A percentile compares a stretch with the other conserved stretches of the same genome.
Evolutionary conservation across 2,329 filamentous ascomycete species (phyloP).

Genomic region (Sordariomycetes sp.): DNA sequence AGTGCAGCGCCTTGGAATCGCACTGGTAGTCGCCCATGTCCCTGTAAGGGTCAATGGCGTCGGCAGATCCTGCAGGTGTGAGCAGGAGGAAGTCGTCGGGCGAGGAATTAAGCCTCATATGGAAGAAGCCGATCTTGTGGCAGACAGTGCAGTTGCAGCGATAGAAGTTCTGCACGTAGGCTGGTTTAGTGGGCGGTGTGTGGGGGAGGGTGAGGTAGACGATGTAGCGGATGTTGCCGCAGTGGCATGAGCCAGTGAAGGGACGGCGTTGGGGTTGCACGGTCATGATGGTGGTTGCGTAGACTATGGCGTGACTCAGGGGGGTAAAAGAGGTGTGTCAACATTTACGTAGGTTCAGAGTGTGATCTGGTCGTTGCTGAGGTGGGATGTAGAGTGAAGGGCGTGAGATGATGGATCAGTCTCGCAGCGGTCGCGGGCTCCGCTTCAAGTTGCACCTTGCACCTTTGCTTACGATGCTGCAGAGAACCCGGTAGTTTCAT

Average conservation of each 20-base stretch:
- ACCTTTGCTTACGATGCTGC: no score
- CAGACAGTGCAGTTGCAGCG: conserved; percentile 40
- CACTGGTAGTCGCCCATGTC: conserved; percentile 31
- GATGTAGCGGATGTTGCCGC: conserved; percentile 31
- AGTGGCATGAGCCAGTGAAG: conserved; percentile 35
- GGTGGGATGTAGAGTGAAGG: no score
- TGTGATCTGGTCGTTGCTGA: no score
- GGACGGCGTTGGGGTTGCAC: conserved; percentile 6
- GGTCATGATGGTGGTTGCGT: neutral
- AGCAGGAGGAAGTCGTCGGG: conserved; percentile 36
- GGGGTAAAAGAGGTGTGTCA: no score
- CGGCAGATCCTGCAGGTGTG: no score
- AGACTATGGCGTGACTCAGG: neutral
- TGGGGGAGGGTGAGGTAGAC: conserved; percentile 31
- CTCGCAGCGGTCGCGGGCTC: no score
- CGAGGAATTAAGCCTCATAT: conserved; percentile 25
- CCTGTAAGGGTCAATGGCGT: conserved; percentile 19
- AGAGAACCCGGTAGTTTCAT: no score
- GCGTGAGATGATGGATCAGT: no score
- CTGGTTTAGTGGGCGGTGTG: conserved; percentile 9
- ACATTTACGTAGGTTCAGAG: no score
- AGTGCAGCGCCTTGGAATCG: conserved; percentile 20
- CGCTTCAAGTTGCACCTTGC: no score
- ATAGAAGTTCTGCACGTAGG: conserved; percentile 13
- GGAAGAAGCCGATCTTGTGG: conserved; percentile 36